Evolutionary conservation across 257 asterid genomes (phyloP).

Genomic region (Craterostigma plantagineum): DNA sequence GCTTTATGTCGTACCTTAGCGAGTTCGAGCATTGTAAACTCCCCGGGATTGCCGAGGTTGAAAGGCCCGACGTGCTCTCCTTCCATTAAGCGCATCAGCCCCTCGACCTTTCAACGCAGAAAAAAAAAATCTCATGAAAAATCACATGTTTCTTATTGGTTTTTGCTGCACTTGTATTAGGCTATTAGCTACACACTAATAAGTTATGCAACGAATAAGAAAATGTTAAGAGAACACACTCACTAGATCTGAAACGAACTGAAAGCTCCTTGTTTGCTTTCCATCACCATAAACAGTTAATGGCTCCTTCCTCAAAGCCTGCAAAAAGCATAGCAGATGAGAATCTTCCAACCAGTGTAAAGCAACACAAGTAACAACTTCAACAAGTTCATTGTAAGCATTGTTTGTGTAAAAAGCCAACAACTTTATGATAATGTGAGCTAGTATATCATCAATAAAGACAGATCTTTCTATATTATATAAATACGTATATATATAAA

Average conservation of each 20-base stretch:
- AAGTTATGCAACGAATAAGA: too few species aligned
- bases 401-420: too few species aligned
- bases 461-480: not conserved
- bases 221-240: too few species aligned
- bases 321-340: constrained; percentile 6
- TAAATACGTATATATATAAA: not conserved
- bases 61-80: constrained; percentile 21
- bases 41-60: constrained; percentile 13
- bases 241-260: constrained; percentile 93
- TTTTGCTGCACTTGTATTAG: too few species aligned
- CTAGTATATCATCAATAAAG: too few species aligned
- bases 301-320: constrained; percentile 97
- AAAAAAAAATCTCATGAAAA: too few species aligned
- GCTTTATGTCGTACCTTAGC: constrained; percentile 46
- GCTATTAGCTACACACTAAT: too few species aligned
- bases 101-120: constrained; percentile 30
- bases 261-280: constrained; percentile 93
- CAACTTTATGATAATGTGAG: too few species aligned
- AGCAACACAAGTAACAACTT: too few species aligned
- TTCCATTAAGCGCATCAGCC: constrained; percentile 65
- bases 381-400: too few species aligned
- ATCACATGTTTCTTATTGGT: too few species aligned
- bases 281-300: constrained; percentile 96
- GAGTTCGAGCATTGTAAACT: constrained; percentile 73
- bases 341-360: not conserved